These are phyloP conservation scores for Acacia crassicarpa DNA, from an alignment of 306 rosid genomes.

Conservation along the genomic window DNA sequence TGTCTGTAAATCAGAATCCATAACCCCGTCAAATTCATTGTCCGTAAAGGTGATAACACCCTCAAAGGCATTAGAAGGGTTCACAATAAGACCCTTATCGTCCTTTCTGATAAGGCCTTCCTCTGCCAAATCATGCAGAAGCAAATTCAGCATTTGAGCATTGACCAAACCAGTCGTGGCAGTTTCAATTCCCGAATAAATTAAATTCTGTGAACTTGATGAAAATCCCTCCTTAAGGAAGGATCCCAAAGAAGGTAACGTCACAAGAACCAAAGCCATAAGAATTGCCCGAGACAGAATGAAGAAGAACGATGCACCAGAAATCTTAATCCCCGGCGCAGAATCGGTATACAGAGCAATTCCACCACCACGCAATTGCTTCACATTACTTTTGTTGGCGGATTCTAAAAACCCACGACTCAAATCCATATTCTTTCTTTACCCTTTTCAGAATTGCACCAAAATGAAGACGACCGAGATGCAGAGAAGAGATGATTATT, in stretches of 20 bases:
- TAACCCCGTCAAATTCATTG: slow-evolving; percentile 34
- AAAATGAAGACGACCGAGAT: slow-evolving; percentile 30
- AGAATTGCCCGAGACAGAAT: slow-evolving; percentile 54
- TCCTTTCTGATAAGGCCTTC: slow-evolving; percentile 49
- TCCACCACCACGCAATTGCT: slow-evolving; percentile 29
- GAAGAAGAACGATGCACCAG: slow-evolving; percentile 43
- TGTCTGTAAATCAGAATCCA: slow-evolving; percentile 39
- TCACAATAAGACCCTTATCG: slow-evolving; percentile 54
- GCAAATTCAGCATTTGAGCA: slow-evolving; percentile 36
- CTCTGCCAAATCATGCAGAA: slow-evolving; percentile 53
- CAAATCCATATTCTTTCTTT: neutral
- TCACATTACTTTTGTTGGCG: slow-evolving; percentile 28
- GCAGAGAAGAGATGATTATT: slow-evolving; percentile 2
- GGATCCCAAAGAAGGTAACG: slow-evolving; percentile 44
- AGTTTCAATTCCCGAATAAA: neutral
- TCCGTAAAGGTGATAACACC: slow-evolving; percentile 23
- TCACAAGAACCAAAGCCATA: slow-evolving; percentile 48
- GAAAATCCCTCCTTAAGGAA: slow-evolving; percentile 28
- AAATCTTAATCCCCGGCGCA: slow-evolving; percentile 45
- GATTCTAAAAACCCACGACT: neutral
- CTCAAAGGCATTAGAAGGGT: slow-evolving; percentile 16
- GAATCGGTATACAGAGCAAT: slow-evolving; percentile 34
- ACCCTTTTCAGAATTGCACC: neutral
- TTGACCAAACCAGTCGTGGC: neutral
- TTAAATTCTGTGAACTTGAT: slow-evolving; percentile 3